Base-by-base conservation (phyloP, 768 basidiomycete species). In the Calocybe cyanea region DNA sequence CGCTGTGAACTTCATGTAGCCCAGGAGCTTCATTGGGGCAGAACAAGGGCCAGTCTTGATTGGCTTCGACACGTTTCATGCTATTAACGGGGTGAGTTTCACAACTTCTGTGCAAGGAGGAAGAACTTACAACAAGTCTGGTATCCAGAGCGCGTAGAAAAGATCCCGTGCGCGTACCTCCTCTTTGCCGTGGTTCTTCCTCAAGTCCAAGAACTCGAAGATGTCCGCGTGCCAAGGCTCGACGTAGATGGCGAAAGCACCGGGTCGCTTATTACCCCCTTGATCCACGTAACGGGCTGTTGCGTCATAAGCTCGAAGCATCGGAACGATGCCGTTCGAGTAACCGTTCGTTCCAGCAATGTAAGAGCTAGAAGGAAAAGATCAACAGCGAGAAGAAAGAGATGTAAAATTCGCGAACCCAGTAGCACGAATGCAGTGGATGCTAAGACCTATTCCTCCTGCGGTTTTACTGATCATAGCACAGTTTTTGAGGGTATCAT, bases 381-480 rank as follows among this genome's bases (percentile, higher is more conserved):
- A 21, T 42, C 2, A 60, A 14, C 11, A 31, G 40, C 38, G n/a
- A 41, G n/a, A n/a, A 20, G 3, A 10, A 43, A 4, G 24, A 43
- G 37, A 30, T 21, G 32, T 2, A n/a, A 19, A 38, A 45, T 37
- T 36, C 10, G 63, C 81, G 20, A 58, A 91, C 90, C 90, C 91
- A 35, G 90, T 97, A 10, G 95, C 93, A 43, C 96, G 87, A 56
- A 99, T 97, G 65, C 87, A 88, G 71, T 97, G 93, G 52, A 99
- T 96, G 66, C 76, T 91, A 50, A 99, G 69, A 41, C 96, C 96
- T 62, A 98, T 97, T 43, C 96, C 96, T 57, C 96, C 96, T 19
- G 96, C 96, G 4, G 93, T 96, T 75, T 99, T 98, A 62, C 92
- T 95, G 65, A 99, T 99, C 88, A 97, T 90, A 3, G 96, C 96